Evolutionary conservation across 768 basidiomycete genomes (phyloP).

Genomic region (Podaxis rugospora): DNA sequence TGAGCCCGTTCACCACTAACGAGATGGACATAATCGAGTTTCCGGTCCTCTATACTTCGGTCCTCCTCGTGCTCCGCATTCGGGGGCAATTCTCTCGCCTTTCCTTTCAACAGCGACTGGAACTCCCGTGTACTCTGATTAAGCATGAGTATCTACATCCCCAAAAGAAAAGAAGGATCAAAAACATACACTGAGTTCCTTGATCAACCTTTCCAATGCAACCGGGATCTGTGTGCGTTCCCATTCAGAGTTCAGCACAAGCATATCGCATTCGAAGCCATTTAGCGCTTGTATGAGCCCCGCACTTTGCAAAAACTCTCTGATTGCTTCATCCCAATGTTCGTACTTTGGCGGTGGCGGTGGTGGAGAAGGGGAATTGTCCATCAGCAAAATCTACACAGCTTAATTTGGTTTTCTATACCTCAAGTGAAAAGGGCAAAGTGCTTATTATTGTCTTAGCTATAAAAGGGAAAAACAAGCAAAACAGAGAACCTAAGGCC

Average conservation of each 20-base stretch:
- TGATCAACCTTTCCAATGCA: conserved; percentile 49
- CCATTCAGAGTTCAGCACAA: conserved; percentile 65
- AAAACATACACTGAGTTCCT: conserved; percentile 21
- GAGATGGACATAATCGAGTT: conserved; percentile 55
- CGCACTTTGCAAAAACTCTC: conserved; percentile 47
- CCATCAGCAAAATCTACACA: too few species aligned
- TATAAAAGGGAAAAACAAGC: too few species aligned
- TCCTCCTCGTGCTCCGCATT: conserved; percentile 10
- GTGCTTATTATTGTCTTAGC: too few species aligned
- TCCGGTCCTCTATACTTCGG: conserved; percentile 56
- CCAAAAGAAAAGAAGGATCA: not conserved
- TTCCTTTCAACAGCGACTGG: conserved; percentile 14
- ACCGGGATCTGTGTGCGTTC: conserved; percentile 53
- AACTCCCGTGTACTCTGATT: conserved; percentile 15
- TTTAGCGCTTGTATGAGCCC: conserved; percentile 54
- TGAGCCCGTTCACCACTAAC: conserved; percentile 41
- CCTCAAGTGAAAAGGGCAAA: too few species aligned
- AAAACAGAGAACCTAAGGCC: too few species aligned
- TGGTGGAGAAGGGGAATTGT: not conserved
- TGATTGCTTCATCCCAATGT: conserved; percentile 60
- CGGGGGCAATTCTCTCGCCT: conserved; percentile 5
- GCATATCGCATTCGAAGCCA: conserved; percentile 68
- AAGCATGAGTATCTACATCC: conserved; percentile 17
- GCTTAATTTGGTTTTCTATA: too few species aligned
- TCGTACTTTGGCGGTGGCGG: conserved; percentile 33